Evolutionary conservation across 108 stramenopile species (phyloP), one percentile per base, ranked within the genome.

Genomic region (Aurantiochytrium sp.): DNA sequence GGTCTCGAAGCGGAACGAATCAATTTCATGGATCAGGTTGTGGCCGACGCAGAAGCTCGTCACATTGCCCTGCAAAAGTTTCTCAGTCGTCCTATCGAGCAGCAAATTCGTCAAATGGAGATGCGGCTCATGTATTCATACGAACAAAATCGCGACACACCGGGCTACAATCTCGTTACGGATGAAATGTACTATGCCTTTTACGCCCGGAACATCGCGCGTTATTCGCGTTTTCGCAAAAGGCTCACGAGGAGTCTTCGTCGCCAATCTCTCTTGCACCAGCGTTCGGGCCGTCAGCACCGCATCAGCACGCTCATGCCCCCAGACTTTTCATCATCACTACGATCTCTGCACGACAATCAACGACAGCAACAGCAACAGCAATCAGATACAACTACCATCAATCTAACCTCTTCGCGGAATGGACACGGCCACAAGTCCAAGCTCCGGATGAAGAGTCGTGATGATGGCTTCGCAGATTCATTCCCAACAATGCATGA

Each of bases 111-210:
- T 43, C 25, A 83, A 12, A 83, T 83, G 76, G 49, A 83, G 23
- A 83, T 83, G 76, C 76, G 76, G 10, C 76, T 83, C 49, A 53
- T 83, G 76, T 83, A 53, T 45, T 83, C 76, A 6, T 83, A 53
- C n/a, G 76, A 83, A 12, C 49, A 53, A 12, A 43, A 83, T 83
- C 76, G 28, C 51, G 23, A 83, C n/a, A 45, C 44, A 6, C 10
- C 76, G 10, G n/a, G 28, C 51, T 83, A 83, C 76, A 53, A 4
- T 4, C 10, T 83, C 23, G 76, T 83, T 6, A 83, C 49, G 25
- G 51, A 83, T 2, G 51, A 83, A 12, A 53, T 53, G 76, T 83
- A 83, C 76, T 45, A 83, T n/a, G 25, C 6, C 44, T 83, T 45
- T 45, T n/a, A 23, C 25, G 10, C 6, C 5, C 76, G 45, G 43